Percentiles rank a stretch among this genome's conserved stretches.
These are phyloP conservation scores for Epithemia pelagica DNA, from an alignment of 108 stramenopile species.

Conservation along the genomic window DNA sequence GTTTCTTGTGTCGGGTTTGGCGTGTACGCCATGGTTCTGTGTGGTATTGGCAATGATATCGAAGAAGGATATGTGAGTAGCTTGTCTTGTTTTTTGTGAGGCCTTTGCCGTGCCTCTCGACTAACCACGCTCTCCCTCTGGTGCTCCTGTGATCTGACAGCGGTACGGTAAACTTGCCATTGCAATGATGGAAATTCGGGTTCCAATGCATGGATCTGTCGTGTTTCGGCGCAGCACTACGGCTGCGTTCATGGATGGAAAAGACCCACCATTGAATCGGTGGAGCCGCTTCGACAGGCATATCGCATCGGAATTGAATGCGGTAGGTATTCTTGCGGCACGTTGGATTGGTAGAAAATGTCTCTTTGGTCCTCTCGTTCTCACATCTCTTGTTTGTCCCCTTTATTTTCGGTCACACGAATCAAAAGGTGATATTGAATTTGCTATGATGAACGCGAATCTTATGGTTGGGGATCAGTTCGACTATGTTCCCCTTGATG, in stretches of 20 bases:
- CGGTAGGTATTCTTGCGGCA: no score
- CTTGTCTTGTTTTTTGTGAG: no score
- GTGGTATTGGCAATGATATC: constrained; percentile 11
- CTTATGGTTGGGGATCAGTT: no score
- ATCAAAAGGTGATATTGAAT: constrained; percentile 27
- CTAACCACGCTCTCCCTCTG: no score
- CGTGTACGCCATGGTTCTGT: constrained; percentile 32
- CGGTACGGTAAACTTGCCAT: constrained; percentile 33
- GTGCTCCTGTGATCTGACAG: neutral
- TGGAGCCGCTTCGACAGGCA: constrained; percentile 11
- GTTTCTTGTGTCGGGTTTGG: constrained; percentile 36
- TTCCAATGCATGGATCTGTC: constrained; percentile 13
- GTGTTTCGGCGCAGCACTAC: constrained; percentile 16
- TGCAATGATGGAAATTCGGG: constrained; percentile 17
- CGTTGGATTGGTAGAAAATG: no score
- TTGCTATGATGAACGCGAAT: constrained; percentile 17
- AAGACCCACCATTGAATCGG: constrained; percentile 4
- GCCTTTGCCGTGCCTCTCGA: no score
- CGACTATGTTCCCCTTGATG: neutral
- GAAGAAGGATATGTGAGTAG: constrained; percentile 49
- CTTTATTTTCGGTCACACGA: no score
- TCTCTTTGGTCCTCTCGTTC: no score
- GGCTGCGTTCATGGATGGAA: constrained; percentile 7
- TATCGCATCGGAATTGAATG: constrained; percentile 10
- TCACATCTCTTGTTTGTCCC: no score